Conservation (phyloP, 1,284 basidiomycete genomes). For the Gomphus sp. region DNA sequence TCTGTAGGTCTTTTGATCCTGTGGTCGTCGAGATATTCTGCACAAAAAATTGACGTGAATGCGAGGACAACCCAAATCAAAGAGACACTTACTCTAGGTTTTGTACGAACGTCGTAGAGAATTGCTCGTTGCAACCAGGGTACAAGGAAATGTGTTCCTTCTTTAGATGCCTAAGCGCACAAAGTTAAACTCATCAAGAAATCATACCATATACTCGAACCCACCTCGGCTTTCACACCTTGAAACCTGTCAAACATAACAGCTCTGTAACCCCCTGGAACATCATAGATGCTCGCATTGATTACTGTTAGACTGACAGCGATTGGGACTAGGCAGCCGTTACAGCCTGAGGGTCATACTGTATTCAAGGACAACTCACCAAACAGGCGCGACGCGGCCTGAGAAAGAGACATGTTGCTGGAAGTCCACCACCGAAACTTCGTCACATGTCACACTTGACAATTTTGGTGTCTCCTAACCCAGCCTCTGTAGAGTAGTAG, state of each 20-base stretch:
- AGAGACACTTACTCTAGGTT: conserved; percentile 68
- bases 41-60: background rate
- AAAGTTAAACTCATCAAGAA: conserved; percentile 1
- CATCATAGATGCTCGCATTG: conserved; percentile 85
- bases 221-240: conserved; percentile 77
- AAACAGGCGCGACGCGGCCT: conserved; percentile 36
- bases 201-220: conserved; percentile 12
- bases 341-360: background rate
- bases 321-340: conserved; percentile 51
- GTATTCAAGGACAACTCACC: conserved; percentile 23
- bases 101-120: conserved; percentile 96
- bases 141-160: conserved; percentile 97
- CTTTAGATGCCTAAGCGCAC: conserved; percentile 58
- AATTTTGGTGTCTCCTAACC: no score
- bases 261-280: conserved; percentile 87
- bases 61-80: background rate
- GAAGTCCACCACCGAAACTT: no score
- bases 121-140: conserved; percentile 96
- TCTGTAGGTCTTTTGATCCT: conserved; percentile 95
- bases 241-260: conserved; percentile 98
- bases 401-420: conserved; percentile 36
- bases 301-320: conserved; percentile 57
- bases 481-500: no score
- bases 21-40: conserved; percentile 97
- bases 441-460: no score